Conservation (phyloP, 345 rosid genomes). For the Populus euphratica region DNA sequence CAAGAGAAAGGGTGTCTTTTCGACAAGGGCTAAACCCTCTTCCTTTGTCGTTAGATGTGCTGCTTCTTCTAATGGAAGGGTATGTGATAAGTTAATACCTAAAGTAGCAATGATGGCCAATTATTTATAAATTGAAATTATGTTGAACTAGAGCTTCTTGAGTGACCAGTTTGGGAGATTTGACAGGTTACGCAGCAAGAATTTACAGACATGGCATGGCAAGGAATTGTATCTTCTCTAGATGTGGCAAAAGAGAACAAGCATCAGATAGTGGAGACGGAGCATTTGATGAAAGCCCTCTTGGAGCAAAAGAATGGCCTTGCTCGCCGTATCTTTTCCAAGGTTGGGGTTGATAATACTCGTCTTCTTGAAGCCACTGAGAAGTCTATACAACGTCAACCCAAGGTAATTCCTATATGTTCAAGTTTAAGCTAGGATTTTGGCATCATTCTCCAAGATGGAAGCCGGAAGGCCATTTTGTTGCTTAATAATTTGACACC, state of each 20-base stretch:
- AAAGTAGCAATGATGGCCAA: not conserved
- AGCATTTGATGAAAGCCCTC: slow-evolving; percentile 89
- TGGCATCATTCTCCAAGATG: not conserved
- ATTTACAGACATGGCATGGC: slow-evolving; percentile 99
- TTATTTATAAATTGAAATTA: not conserved
- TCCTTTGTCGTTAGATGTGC: slow-evolving; percentile 50
- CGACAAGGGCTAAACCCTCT: too few species aligned
- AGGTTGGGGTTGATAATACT: slow-evolving; percentile 80
- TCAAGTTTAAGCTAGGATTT: not conserved
- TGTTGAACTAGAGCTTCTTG: not conserved
- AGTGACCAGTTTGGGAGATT: not conserved
- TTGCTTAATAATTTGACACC: not conserved
- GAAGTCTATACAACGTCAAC: slow-evolving; percentile 83
- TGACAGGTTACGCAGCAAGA: slow-evolving; percentile 87
- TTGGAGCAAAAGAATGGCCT: slow-evolving; percentile 99
- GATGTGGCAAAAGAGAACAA: slow-evolving; percentile 93
- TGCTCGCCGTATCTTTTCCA: slow-evolving; percentile 85
- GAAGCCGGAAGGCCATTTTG: not conserved
- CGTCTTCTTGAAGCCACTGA: slow-evolving; percentile 90
- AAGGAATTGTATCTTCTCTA: slow-evolving; percentile 87
- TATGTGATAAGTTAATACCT: slow-evolving; percentile 14
- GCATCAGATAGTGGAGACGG: slow-evolving; percentile 98
- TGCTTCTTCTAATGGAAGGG: slow-evolving; percentile 55
- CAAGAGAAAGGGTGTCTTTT: too few species aligned
- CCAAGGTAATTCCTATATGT: slow-evolving; percentile 47